Base-by-base conservation (phyloP, 192 early-diverging fungal genomes). In the Mortierella alpina region DNA sequence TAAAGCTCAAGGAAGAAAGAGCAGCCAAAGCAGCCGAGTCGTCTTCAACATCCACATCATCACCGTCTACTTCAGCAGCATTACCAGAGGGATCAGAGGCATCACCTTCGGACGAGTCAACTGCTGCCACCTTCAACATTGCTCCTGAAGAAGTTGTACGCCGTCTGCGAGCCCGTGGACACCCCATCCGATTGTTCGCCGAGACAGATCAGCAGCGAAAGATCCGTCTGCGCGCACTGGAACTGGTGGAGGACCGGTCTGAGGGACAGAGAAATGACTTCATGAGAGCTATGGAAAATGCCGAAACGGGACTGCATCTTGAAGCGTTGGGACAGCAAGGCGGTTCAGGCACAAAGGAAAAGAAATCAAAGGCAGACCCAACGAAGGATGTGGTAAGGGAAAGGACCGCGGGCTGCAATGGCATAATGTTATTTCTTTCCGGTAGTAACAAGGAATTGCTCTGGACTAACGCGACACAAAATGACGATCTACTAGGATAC, bases 251-350 rank as follows among this genome's bases (percentile, higher is more conserved):
- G 69, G 95, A 97, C 69, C 87, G 90, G 23, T 82, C 87, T 45
- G 90, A 91, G 59, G 96, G 96, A 48, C 96, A 97, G 83, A 90
- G 90, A 18, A 98, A 98, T 85, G 97, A 98, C 80, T 99, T 97
- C 80, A 90, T 91, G 68, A 86, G 89, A 20, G 90, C 90, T 17
- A 52, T 99, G 73, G 94, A 94, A 70, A 91, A 92, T 47, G 95
- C 94, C 44, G 97, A 97, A 48, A 86, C 87, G 5, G 92, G 92
- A 20, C 84, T 96, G 63, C 91, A 90, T 63, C 62, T 95, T 59
- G 94, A 95, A 72, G 91, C 90, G 11, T 79, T 96, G 23, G 87
- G 88, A 60, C 85, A 82, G 49, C 85, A 83, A 41, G 84, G 84
- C 6, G 86, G 84, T n/a, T 84, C 79, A 44, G 82, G 72, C 44